A percentile compares a stretch with the other conserved stretches of the same genome.
Evolutionary conservation across 2,329 filamentous ascomycete genomes (phyloP).

Genomic region (Chalaropsis thielavioides): DNA sequence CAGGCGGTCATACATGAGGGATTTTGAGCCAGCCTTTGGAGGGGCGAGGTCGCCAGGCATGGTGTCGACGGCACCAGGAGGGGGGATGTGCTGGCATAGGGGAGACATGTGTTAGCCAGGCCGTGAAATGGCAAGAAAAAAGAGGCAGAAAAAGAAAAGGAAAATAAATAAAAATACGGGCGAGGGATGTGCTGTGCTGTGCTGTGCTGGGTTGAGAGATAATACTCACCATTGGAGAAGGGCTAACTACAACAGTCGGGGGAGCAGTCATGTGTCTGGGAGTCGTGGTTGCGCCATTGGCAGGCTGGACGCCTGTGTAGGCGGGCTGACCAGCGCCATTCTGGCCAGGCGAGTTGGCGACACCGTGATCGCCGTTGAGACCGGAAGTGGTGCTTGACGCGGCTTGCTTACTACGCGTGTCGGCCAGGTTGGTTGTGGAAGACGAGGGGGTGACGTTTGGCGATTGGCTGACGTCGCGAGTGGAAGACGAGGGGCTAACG

Average conservation of each 20-base stretch:
- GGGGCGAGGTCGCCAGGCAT: constrained; percentile 96
- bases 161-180: constrained; percentile 8
- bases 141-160: constrained; percentile 15
- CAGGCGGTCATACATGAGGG: constrained; percentile 71
- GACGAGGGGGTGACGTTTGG: constrained; percentile 66
- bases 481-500: constrained; percentile 55
- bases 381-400: background rate
- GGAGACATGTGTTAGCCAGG: constrained; percentile 3
- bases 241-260: constrained; percentile 87
- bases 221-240: constrained; percentile 67
- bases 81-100: constrained; percentile 60
- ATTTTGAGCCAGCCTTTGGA: constrained; percentile 83
- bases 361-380: constrained; percentile 17
- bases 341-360: constrained; percentile 27
- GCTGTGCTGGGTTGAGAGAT: constrained; percentile 13
- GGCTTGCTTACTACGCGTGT: constrained; percentile 64
- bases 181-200: background rate
- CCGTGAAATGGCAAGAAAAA: background rate
- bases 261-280: constrained; percentile 51
- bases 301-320: constrained; percentile 27
- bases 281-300: constrained; percentile 41
- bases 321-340: constrained; percentile 21
- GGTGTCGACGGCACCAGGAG: constrained; percentile 84
- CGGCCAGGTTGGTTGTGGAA: constrained; percentile 74
- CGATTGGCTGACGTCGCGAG: constrained; percentile 45